Percentiles rank a stretch among this genome's conserved stretches.
phyloP scores from a whole-genome alignment of 345 rosid genomes.

The Kandelia obovata region DNA sequence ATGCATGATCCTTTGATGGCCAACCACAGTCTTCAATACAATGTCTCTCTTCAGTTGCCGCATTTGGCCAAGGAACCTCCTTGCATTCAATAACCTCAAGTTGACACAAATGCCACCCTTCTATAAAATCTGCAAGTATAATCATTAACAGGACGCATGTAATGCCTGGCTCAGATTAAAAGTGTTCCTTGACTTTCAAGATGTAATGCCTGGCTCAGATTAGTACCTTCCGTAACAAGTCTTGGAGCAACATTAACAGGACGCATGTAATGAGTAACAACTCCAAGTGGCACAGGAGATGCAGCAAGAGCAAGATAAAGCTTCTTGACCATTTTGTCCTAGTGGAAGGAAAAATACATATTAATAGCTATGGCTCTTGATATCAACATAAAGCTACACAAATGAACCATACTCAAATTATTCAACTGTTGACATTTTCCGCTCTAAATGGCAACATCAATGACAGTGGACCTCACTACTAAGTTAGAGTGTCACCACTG shows the following conservation, averaged over 20 bases:
- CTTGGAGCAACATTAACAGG: constrained; percentile 82
- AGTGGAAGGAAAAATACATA: constrained; percentile 4
- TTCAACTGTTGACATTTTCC: too few relatives aligned
- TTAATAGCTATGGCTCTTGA: neutral
- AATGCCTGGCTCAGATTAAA: constrained; percentile 3
- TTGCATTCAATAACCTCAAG: constrained; percentile 84
- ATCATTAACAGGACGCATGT: neutral
- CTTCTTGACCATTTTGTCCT: constrained; percentile 84
- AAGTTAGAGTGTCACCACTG: neutral
- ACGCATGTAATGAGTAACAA: constrained; percentile 86
- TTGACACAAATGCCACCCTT: constrained; percentile 84
- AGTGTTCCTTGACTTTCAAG: neutral
- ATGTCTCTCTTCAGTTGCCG: constrained; percentile 45
- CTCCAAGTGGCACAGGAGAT: constrained; percentile 70
- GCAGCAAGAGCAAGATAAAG: constrained; percentile 84
- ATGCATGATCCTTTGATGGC: constrained; percentile 60
- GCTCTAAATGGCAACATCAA: neutral
- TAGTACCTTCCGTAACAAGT: constrained; percentile 71
- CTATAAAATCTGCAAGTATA: constrained; percentile 46
- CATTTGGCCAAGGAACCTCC: constrained; percentile 72
- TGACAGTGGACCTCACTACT: neutral
- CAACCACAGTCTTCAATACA: constrained; percentile 62
- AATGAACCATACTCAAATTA: too few relatives aligned
- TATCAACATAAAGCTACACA: constrained; percentile 3
- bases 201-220: constrained; percentile 5